These are phyloP conservation scores for Stephania japonica DNA, from an alignment of 164 flowering plant species.

Conservation along the genomic window DNA sequence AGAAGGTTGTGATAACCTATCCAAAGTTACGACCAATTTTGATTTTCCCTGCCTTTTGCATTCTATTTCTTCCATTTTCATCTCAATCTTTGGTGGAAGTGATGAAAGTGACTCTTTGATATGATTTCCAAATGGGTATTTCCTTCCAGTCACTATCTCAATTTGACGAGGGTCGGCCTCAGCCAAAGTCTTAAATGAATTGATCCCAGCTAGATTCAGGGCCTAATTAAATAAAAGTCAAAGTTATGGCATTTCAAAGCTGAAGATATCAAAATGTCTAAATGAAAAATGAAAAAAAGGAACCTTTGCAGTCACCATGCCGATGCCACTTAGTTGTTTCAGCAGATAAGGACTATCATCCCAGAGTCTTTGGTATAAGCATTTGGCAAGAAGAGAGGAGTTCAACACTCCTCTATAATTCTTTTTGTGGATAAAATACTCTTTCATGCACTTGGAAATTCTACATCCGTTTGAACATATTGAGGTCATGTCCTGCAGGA, in stretches of 20 bases:
- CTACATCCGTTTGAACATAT: slow-evolving; percentile 86
- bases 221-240: slow-evolving; percentile 40
- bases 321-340: slow-evolving; percentile 93
- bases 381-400: slow-evolving; percentile 69
- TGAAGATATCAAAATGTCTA: background rate
- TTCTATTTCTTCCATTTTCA: slow-evolving; percentile 52
- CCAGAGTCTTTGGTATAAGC: slow-evolving; percentile 88
- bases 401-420: slow-evolving; percentile 67
- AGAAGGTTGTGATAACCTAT: slow-evolving; percentile 50
- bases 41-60: slow-evolving; percentile 56
- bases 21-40: slow-evolving; percentile 55
- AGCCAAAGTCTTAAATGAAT: slow-evolving; percentile 65
- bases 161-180: slow-evolving; percentile 95
- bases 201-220: slow-evolving; percentile 68
- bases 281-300: background rate
- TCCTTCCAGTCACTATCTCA: slow-evolving; percentile 87
- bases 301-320: slow-evolving; percentile 99
- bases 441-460: slow-evolving; percentile 95
- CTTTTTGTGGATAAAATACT: slow-evolving; percentile 68
- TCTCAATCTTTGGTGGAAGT: slow-evolving; percentile 81
- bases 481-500: slow-evolving; percentile 68
- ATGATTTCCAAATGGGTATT: slow-evolving; percentile 95
- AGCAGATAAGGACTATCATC: slow-evolving; percentile 88
- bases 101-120: slow-evolving; percentile 79
- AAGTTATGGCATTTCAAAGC: background rate